A percentile compares a stretch with the other conserved stretches of the same genome.
Evolutionary conservation across 1,139 yeast species (phyloP).

Genomic region (Magnusiomyces ingens): DNA sequence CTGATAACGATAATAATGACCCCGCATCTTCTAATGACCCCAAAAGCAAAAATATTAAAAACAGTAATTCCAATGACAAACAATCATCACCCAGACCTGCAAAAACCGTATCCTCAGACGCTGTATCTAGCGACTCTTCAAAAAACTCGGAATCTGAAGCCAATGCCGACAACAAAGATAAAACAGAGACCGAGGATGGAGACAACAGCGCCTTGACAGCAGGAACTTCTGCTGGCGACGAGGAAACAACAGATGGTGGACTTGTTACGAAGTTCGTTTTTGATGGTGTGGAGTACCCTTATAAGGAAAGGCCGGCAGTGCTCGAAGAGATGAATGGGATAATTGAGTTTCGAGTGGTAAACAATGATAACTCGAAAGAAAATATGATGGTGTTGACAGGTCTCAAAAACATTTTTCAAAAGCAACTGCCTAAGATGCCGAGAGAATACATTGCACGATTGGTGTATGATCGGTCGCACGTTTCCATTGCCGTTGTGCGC

Average conservation of each 20-base stretch:
- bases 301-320: constrained; percentile 89
- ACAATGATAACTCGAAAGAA: constrained; percentile 84
- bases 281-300: constrained; percentile 78
- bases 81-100: background rate
- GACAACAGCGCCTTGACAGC: constrained; percentile 21
- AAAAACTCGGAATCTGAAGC: constrained; percentile 23
- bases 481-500: constrained; percentile 92
- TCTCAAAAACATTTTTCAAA: constrained; percentile 88
- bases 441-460: constrained; percentile 90
- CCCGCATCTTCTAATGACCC: background rate
- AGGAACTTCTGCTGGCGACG: constrained; percentile 22
- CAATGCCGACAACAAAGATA: constrained; percentile 24
- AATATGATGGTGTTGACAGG: constrained; percentile 91
- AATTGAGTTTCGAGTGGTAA: constrained; percentile 91
- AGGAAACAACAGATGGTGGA: constrained; percentile 26
- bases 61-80: background rate
- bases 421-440: constrained; percentile 98
- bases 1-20: background rate
- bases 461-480: constrained; percentile 89
- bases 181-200: constrained; percentile 21
- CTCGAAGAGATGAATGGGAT: constrained; percentile 86
- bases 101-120: background rate
- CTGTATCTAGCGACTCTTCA: background rate
- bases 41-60: background rate
- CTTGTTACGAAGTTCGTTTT: constrained; percentile 45